Conservation (phyloP, 805 yeast species). For the Grigorovia jiainica region DNA sequence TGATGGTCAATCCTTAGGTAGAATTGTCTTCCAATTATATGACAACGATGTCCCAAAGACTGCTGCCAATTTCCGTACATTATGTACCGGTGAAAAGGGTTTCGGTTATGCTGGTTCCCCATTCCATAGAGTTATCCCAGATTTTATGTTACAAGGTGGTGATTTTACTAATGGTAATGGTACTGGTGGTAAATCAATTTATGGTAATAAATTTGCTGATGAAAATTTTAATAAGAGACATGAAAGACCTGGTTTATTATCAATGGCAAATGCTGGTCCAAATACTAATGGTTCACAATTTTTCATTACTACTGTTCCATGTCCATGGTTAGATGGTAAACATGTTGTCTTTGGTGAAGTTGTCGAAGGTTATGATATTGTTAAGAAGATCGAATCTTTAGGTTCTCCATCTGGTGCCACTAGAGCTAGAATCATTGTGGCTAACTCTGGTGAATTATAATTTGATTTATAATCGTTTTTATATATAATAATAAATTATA, state of each 20-base stretch:
- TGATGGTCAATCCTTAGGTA: slow-evolving; percentile 69
- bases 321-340: slow-evolving; percentile 87
- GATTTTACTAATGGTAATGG: slow-evolving; percentile 91
- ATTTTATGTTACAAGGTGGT: slow-evolving; percentile 98
- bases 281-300: slow-evolving; percentile 97
- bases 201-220: slow-evolving; percentile 66
- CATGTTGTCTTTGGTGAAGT: slow-evolving; percentile 96
- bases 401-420: slow-evolving; percentile 74
- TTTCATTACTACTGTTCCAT: slow-evolving; percentile 83
- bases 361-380: slow-evolving; percentile 71
- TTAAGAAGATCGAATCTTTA: slow-evolving; percentile 71
- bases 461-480: neutral
- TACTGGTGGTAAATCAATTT: slow-evolving; percentile 91
- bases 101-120: slow-evolving; percentile 83
- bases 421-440: slow-evolving; percentile 54
- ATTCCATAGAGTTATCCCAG: slow-evolving; percentile 96
- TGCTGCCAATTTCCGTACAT: slow-evolving; percentile 90
- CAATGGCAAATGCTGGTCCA: slow-evolving; percentile 98
- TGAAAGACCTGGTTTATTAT: slow-evolving; percentile 70
- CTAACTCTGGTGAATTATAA: slow-evolving; percentile 40
- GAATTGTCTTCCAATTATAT: slow-evolving; percentile 79
- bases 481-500: neutral
- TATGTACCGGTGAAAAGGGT: slow-evolving; percentile 94
- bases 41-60: slow-evolving; percentile 92
- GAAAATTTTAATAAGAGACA: slow-evolving; percentile 71